phyloP scores from a whole-genome alignment of 2,329 filamentous ascomycete genomes.

The Fusarium secorum region DNA sequence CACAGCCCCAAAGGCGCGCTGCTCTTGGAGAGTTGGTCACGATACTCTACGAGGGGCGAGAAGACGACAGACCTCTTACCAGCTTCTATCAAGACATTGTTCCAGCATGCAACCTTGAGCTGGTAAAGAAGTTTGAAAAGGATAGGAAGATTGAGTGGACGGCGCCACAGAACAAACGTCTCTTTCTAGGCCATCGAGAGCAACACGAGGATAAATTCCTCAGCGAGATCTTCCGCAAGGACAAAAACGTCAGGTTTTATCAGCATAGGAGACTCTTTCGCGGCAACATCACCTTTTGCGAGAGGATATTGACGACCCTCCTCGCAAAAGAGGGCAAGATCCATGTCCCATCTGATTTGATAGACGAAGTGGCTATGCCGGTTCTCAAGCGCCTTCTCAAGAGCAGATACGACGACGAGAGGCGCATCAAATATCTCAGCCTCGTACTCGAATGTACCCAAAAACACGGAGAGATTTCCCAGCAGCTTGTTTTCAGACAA shows the following conservation, averaged over 20 bases:
- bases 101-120: conserved; percentile 31
- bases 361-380: conserved; percentile 30
- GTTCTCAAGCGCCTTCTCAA: conserved; percentile 33
- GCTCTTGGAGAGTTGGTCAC: conserved; percentile 33
- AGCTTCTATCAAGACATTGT: conserved; percentile 38
- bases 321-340: conserved; percentile 2
- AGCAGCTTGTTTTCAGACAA: not conserved
- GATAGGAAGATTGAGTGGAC: conserved; percentile 23
- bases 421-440: conserved; percentile 20
- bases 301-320: conserved; percentile 21
- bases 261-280: conserved; percentile 16
- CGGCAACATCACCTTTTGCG: conserved; percentile 25
- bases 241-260: not conserved
- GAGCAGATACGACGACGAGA: conserved; percentile 11
- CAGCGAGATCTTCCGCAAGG: conserved; percentile 16
- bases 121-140: conserved; percentile 34
- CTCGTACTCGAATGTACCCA: conserved; percentile 18
- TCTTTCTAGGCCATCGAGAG: conserved; percentile 29
- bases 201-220: conserved; percentile 28
- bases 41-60: conserved; percentile 13
- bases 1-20: conserved; percentile 31
- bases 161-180: conserved; percentile 3
- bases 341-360: conserved; percentile 27
- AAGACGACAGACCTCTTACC: conserved; percentile 33
- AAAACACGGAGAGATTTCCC: not conserved